Percentiles rank a stretch among this genome's conserved stretches.
phyloP scores from a whole-genome alignment of 225 moss, liverwort and hornwort species.

The Thuidium tamariscinum region DNA sequence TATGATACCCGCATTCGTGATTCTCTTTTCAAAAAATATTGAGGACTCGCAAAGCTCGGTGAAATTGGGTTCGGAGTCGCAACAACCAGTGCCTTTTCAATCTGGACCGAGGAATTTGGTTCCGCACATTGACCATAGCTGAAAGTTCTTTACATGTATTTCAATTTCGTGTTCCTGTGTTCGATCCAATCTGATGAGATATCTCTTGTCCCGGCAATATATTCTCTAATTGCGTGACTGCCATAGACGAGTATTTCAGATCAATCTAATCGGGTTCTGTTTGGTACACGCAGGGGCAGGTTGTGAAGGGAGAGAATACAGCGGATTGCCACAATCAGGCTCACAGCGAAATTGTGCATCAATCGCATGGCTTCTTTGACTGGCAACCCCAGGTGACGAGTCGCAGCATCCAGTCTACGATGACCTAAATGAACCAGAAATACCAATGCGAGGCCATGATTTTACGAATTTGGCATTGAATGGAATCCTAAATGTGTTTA shows the following conservation, averaged over 20 bases:
- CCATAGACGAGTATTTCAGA: neutral
- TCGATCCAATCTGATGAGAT: neutral
- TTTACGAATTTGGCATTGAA: neutral
- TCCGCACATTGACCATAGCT: neutral
- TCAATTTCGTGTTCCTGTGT: neutral
- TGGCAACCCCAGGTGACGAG: slow-evolving; percentile 53
- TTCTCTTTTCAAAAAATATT: neutral
- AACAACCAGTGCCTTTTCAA: neutral
- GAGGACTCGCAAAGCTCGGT: neutral
- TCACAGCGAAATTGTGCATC: slow-evolving; percentile 4
- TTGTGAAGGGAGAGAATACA: slow-evolving; percentile 3
- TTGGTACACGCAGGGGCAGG: neutral
- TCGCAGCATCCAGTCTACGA: neutral
- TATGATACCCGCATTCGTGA: neutral
- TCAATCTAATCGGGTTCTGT: neutral
- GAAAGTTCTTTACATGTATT: neutral
- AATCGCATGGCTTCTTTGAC: slow-evolving; percentile 47
- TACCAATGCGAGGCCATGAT: neutral
- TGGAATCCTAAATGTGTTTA: neutral
- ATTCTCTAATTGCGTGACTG: neutral
- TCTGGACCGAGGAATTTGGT: neutral
- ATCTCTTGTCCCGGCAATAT: neutral
- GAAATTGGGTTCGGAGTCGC: neutral
- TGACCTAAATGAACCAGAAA: neutral
- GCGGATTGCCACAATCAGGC: slow-evolving; percentile 2